Percentiles rank a stretch among this genome's conserved stretches.
These are phyloP conservation scores for Aureobasidium sp. DNA, from an alignment of 2,329 filamentous ascomycete species.

Conservation along the genomic window DNA sequence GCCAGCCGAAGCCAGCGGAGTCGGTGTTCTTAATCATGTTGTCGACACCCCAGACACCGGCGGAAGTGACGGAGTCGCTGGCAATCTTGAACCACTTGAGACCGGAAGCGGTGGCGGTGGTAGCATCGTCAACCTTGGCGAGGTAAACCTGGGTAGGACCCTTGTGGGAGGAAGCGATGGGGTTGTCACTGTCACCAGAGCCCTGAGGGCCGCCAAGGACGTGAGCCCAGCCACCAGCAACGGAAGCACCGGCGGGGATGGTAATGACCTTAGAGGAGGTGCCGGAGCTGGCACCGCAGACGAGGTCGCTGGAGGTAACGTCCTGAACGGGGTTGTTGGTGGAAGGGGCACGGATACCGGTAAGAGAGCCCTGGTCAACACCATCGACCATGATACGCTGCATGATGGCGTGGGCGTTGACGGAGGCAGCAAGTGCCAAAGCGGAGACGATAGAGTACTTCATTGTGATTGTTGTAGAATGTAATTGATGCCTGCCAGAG, in stretches of 20 bases:
- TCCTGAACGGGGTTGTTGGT: conserved; percentile 32
- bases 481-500: not conserved
- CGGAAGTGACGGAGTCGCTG: conserved; percentile 41
- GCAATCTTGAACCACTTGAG: conserved; percentile 48
- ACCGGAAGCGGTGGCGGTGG: conserved; percentile 38
- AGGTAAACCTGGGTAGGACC: conserved; percentile 24
- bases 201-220: conserved; percentile 16
- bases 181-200: conserved; percentile 17
- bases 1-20: conserved; percentile 30
- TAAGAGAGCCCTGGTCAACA: conserved; percentile 36
- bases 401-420: conserved; percentile 24
- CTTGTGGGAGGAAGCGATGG: conserved; percentile 21
- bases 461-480: conserved; percentile 10
- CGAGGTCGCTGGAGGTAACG: conserved; percentile 29
- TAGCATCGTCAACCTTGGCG: conserved; percentile 39
- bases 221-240: conserved; percentile 20
- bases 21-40: conserved; percentile 26
- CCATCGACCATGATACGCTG: conserved; percentile 38
- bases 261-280: conserved; percentile 21
- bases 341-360: conserved; percentile 42
- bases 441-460: conserved; percentile 27
- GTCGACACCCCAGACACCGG: conserved; percentile 45
- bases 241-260: conserved; percentile 10
- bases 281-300: conserved; percentile 30
- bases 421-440: conserved; percentile 28